Evolutionary conservation across 73 alveolate species (phyloP), one percentile per base, ranked within the genome.

Genomic region (Durusdinium trenchii): DNA sequence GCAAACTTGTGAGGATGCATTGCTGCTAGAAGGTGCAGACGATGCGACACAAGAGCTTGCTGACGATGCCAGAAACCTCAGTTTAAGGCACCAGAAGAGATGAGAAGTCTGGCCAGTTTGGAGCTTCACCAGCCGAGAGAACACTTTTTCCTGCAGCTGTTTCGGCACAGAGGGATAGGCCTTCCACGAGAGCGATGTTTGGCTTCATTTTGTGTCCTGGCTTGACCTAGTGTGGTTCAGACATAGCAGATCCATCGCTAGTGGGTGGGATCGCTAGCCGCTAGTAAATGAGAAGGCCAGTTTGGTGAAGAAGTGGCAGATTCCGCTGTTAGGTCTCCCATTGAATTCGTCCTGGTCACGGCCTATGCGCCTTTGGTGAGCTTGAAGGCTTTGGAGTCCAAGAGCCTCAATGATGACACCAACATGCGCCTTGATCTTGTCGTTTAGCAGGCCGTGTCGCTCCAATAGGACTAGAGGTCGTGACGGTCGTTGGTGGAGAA

Each of bases 281-380:
- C 2, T 61, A n/a, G 35, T 10, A n/a, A 3, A 30, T 30, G 32
- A 60, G 30, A 23, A 60, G 18, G 73, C 73, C 73, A 60, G n/a
- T 2, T 32, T 23, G 73, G 73, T 60, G n/a, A n/a, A n/a, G n/a
- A n/a, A n/a, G n/a, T n/a, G n/a, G 50, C 42, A 67, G 86, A 42
- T 0, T 28, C 36, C 38, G 40, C 45, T n/a, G 40, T 45, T 2
- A 87, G 95, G 95, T 61, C 84, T 62, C 95, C 95, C 38, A 87
- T 87, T 67, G 95, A 87, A 46, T 87, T 87, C 84, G 23, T 87
- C 60, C 84, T 87, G 84, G 57, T 87, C 84, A 32, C 95, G 36
- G 62, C 47, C 16, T 87, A 87, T 61, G 95, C 95, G 84, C 95
- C 95, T 30, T 67, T 87, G 62, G 84, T 87, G 84, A 87, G 95